phyloP scores from a whole-genome alignment of 305 asterid species.

The Ajuga reptans region DNA sequence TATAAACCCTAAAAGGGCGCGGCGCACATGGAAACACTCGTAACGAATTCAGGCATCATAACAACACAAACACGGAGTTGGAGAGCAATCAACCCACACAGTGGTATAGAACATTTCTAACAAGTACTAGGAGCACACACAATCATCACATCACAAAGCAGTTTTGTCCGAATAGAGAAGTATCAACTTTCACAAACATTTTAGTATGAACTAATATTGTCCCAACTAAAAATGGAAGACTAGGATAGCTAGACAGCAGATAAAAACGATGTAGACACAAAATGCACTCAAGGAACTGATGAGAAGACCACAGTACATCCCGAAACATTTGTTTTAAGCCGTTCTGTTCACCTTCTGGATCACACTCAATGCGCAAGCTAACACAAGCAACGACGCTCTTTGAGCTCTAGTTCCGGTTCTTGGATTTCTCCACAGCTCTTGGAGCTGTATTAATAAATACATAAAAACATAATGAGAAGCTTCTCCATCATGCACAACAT shows the following conservation, averaged over 20 bases:
- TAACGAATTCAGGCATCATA: too few relatives aligned
- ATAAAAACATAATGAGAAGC: background rate
- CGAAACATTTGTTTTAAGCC: background rate
- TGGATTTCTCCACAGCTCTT: conserved; percentile 54
- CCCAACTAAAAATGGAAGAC: conserved; percentile 26
- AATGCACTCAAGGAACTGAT: conserved; percentile 18
- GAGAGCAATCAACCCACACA: too few relatives aligned
- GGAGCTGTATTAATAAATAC: conserved; percentile 44
- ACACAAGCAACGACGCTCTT: conserved; percentile 17
- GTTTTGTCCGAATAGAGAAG: too few relatives aligned
- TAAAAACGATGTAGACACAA: conserved; percentile 4
- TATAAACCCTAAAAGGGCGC: too few relatives aligned
- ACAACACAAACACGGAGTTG: too few relatives aligned
- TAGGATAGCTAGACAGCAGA: conserved; percentile 15
- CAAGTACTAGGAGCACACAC: too few relatives aligned
- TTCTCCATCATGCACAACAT: background rate
- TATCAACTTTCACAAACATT: conserved; percentile 28
- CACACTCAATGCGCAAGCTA: background rate
- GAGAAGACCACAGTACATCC: conserved; percentile 14
- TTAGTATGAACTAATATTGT: conserved; percentile 18
- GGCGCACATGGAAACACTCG: too few relatives aligned
- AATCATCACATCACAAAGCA: too few relatives aligned
- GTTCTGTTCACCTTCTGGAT: background rate
- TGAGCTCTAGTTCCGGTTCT: conserved; percentile 42
- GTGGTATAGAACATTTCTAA: too few relatives aligned